Percentiles rank a stretch among this genome's conserved stretches.
These are phyloP conservation scores for Chrysanthemum lavandulifolium DNA, from an alignment of 129 eudicot genomes.

Conservation along the genomic window DNA sequence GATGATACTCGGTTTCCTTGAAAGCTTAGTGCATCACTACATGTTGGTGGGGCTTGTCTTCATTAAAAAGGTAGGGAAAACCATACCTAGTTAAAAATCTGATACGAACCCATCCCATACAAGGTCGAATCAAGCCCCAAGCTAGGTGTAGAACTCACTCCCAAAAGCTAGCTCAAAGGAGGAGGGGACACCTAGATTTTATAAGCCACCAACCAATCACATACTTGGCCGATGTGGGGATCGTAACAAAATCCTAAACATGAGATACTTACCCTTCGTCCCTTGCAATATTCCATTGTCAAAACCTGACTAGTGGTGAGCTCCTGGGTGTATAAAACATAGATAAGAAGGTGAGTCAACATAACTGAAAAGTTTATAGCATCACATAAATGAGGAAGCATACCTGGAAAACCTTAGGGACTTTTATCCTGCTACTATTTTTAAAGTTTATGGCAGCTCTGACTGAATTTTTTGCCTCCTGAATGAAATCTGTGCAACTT, in stretches of 20 bases:
- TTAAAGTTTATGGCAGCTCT: constrained; percentile 67
- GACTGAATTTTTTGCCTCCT: constrained; percentile 90
- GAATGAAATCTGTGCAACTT: constrained; percentile 63
- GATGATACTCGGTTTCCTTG: not conserved
- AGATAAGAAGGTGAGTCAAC: constrained; percentile 22
- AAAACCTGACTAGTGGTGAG: constrained; percentile 79
- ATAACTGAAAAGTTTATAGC: not conserved
- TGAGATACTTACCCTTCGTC: constrained; percentile 59
- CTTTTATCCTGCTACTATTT: constrained; percentile 46
- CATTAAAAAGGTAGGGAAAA: not conserved
- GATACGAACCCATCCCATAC: too few species aligned
- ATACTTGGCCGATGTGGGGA: not conserved
- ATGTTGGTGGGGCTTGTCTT: not conserved
- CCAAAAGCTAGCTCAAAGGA: too few species aligned
- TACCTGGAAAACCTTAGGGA: constrained; percentile 81
- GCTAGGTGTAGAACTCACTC: too few species aligned
- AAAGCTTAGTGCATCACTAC: not conserved
- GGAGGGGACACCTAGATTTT: too few species aligned
- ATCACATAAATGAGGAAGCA: constrained; percentile 18
- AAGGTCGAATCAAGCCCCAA: too few species aligned
- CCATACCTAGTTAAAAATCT: not conserved
- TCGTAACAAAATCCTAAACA: constrained; percentile 1
- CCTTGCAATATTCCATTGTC: constrained; percentile 87
- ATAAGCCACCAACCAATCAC: too few species aligned
- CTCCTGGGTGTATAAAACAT: constrained; percentile 51